Base-by-base conservation (phyloP, 2,329 filamentous ascomycete species). In the Aspergillus unguis region DNA sequence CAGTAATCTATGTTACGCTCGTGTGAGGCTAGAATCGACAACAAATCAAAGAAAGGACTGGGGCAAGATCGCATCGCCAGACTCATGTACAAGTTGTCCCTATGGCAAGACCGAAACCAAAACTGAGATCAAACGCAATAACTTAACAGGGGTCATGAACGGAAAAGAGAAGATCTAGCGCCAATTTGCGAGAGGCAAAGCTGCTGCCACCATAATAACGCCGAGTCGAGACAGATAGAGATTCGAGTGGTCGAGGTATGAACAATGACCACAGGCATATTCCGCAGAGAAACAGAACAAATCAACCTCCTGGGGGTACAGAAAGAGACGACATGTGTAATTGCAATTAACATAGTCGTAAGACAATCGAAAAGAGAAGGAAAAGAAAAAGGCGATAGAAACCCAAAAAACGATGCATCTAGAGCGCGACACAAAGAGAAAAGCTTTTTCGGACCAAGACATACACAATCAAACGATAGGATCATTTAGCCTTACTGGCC, bases 401-500 rank as follows among this genome's bases (percentile, higher is more conserved):
- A 6, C 26, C 28, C 44, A 44, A 3, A 40, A 36, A 25, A 52
- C 43, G 11, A 33, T 17, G 17, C 17, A 17, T 17, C 17, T 17
- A 17, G 17, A 17, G 17, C 17, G 17, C 17, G 17, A 17, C 17
- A 17, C 17, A 46, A 29, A n/a, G 17, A 43, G 41, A 48, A 7
- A 43, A 43, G 41, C 28, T 43, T 49, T 50, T 50, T 52, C 44
- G 40, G 27, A 44, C 37, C 42, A 41, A 28, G 49, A 47, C 48
- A 55, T 57, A 57, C 48, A 57, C 35, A 49, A 29, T 43, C 37
- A 9, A 44, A 17, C 29, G 32, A 43, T 28, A 44, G 51, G 40
- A 58, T 64, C 63, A 68, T 52, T 67, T 68, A 41, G 62, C 66
- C 60, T 72, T 73, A 58, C 69, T 72, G 49, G 64, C 58, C 41